Evolutionary conservation across 371 early-diverging fungal species (phyloP).

Genomic region (Umbelopsis sp.): DNA sequence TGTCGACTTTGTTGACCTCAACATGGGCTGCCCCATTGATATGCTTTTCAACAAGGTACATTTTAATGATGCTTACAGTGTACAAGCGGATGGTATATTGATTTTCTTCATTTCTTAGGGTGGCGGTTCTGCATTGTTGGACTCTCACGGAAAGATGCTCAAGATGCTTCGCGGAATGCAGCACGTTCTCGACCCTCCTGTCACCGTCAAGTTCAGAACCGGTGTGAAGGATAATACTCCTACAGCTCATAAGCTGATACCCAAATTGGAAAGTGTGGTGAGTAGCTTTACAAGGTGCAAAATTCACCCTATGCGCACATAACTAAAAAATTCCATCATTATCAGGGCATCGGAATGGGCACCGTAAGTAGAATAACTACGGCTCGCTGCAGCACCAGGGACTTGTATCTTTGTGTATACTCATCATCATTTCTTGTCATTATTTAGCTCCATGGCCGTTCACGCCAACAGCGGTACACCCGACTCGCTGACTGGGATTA

Average conservation of each 20-base stretch:
- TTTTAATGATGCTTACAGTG: background rate
- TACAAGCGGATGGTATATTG: background rate
- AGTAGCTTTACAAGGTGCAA: constrained; percentile 26
- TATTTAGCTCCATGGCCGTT: constrained; percentile 84
- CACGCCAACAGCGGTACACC: constrained; percentile 92
- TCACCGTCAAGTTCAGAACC: constrained; percentile 92
- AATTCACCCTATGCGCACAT: constrained; percentile 21
- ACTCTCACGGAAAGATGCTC: constrained; percentile 65
- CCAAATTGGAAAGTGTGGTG: constrained; percentile 69
- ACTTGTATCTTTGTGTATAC: background rate
- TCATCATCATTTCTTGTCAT: background rate
- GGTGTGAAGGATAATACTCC: constrained; percentile 70
- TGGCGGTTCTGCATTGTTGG: constrained; percentile 84
- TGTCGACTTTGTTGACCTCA: constrained; percentile 95
- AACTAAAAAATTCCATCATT: background rate
- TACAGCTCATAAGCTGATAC: constrained; percentile 78
- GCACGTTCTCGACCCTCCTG: constrained; percentile 70
- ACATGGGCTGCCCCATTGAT: constrained; percentile 97
- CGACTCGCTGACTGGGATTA: constrained; percentile 93
- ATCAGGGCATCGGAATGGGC: constrained; percentile 44
- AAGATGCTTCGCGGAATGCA: constrained; percentile 82
- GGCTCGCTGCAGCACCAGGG: no score
- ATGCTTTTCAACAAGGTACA: constrained; percentile 69
- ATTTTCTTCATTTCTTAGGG: constrained; percentile 54
- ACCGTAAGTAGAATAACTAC: constrained; percentile 36